Evolutionary conservation across 2,329 filamentous ascomycete genomes (phyloP).

Genomic region (Zymoseptoria tritici): DNA sequence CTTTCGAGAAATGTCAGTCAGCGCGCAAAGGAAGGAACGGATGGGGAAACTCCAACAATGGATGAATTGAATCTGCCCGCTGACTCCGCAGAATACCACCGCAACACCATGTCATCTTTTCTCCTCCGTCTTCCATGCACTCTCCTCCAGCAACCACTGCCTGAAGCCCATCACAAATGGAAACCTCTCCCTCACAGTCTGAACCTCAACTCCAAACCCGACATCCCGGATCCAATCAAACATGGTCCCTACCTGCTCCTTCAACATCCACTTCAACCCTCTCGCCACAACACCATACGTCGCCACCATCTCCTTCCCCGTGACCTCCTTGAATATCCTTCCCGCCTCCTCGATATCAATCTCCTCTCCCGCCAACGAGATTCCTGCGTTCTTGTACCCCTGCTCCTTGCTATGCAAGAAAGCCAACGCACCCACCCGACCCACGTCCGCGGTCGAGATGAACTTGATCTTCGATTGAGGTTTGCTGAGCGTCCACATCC

Average conservation of each 20-base stretch:
- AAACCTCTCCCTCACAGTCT: conserved; percentile 36
- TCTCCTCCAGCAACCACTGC: conserved; percentile 43
- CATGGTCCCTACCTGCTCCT: conserved; percentile 27
- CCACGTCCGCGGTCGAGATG: conserved; percentile 37
- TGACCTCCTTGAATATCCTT: conserved; percentile 40
- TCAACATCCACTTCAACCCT: conserved; percentile 35
- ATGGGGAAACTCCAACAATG: no score
- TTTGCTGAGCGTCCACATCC: conserved; percentile 33
- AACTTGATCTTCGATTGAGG: conserved; percentile 27
- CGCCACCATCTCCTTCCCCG: conserved; percentile 37
- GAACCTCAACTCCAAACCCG: conserved; percentile 43
- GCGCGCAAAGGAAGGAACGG: no score
- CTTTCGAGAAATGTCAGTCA: no score
- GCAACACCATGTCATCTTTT: background rate
- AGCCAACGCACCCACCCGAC: conserved; percentile 43
- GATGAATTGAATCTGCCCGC: no score
- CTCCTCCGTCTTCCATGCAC: conserved; percentile 29
- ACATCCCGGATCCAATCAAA: conserved; percentile 43
- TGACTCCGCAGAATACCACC: no score
- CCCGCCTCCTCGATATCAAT: conserved; percentile 41
- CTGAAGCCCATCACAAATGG: conserved; percentile 42
- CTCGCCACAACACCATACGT: conserved; percentile 37
- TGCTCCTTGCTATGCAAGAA: conserved; percentile 36
- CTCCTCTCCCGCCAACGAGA: conserved; percentile 48
- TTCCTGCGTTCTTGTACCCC: conserved; percentile 37